Conservation (phyloP, 495 filamentous ascomycete species). For the Monascus purpureus region DNA sequence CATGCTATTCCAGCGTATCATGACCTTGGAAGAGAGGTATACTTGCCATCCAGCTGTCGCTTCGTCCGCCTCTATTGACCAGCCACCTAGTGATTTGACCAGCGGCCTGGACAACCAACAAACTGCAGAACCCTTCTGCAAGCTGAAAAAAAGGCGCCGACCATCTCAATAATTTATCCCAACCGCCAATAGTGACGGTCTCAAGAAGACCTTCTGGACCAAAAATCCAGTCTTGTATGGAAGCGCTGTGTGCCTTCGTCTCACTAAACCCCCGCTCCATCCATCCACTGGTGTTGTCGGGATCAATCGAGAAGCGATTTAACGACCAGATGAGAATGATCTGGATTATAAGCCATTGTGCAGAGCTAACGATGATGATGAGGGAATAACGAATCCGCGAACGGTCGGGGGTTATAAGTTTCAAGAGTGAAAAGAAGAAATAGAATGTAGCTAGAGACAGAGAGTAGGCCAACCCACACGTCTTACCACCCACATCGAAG, state of each 20-base stretch:
- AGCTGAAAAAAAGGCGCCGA: constrained; percentile 94
- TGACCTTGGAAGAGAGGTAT: constrained; percentile 3
- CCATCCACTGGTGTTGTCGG: constrained; percentile 56
- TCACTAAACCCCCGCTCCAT: constrained; percentile 65
- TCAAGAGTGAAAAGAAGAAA: constrained; percentile 69
- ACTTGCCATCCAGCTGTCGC: constrained; percentile 94
- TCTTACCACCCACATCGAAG: constrained; percentile 92
- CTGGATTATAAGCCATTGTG: constrained; percentile 75
- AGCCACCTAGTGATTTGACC: constrained; percentile 94
- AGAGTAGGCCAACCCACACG: constrained; percentile 85
- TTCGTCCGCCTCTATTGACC: constrained; percentile 72
- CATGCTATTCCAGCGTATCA: constrained; percentile 13
- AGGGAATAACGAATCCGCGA: constrained; percentile 60
- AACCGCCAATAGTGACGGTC: constrained; percentile 63
- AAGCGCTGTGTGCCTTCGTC: constrained; percentile 47
- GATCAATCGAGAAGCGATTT: constrained; percentile 82
- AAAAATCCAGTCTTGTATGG: constrained; percentile 69
- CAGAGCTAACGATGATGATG: constrained; percentile 46
- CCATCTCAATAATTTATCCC: constrained; percentile 82
- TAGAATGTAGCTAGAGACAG: constrained; percentile 79
- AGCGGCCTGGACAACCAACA: constrained; percentile 87
- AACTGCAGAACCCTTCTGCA: constrained; percentile 86
- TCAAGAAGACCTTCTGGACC: constrained; percentile 68
- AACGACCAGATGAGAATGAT: constrained; percentile 85
- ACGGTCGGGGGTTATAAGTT: constrained; percentile 63